Evolutionary conservation across 306 rosid species (phyloP), one percentile per base, ranked within the genome.

Genomic region (Begonia loranthoides): DNA sequence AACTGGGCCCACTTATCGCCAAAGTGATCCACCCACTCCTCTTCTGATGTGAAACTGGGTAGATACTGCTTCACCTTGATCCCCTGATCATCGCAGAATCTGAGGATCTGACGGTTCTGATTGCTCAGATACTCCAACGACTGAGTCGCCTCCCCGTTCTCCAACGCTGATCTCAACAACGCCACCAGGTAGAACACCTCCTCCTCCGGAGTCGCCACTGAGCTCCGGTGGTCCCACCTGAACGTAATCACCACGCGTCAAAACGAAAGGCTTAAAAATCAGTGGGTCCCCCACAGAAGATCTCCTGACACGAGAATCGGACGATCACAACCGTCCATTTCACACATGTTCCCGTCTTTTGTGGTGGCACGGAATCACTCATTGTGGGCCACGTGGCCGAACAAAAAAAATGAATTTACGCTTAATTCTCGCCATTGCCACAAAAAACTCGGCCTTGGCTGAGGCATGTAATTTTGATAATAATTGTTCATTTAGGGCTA

Each of bases 181-280:
- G 86, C 99, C 76, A 90, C 99, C 21, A 90, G 68, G 73, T 90
- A 90, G 72, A 90, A 90, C 55, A 90, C 77, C 1, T 82, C 88
- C 61, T 86, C 99, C 4, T 78, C 92, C 12, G 86, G 84, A 8
- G 73, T 86, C 80, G 86, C 94, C 62, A 54, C 92, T 52, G 99
- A 86, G 74, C 76, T 90, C 76, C 84, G 55, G 21, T 70, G 66
- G 80, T 82, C 92, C 95, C 99, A 90, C 76, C 99, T 86, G 14
- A 66, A 56, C 12, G 52, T 12, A 50, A 36, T 50, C 65, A 45
- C n/a, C 46, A 43, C 46, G 8, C 46, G 53, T 13, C 45, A 54
- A 54, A 47, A 38, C 56, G n/a, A 59, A 16, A 17, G 19, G 15
- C 21, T 49, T 49, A 9, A n/a, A 10, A 49, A n/a, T 59, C 58